Base-by-base conservation (phyloP, 78 protist species). In the Paratrimastix pyriformis region DNA sequence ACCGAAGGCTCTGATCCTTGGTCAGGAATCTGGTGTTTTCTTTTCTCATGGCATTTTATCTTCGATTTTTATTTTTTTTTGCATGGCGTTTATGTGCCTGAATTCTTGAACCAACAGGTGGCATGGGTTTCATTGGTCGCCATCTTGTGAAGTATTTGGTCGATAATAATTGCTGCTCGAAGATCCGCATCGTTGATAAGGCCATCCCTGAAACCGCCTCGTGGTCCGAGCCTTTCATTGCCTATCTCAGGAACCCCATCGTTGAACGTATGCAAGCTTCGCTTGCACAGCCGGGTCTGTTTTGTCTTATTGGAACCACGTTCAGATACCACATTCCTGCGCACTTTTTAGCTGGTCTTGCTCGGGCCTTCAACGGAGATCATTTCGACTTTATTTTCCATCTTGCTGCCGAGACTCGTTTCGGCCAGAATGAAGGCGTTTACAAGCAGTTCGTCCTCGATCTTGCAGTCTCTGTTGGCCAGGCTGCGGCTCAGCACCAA, bases 371-470 rank as follows among this genome's bases (percentile, higher is more conserved):
- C 62, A 32, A 65, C 24, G 83, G 55, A 4, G 83, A 71, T 44
- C 37, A 9, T 29, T 91, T 76, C 81, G 80, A 86, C 69, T 64
- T 50, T 54, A 92, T 94, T 65, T 35, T 94, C 83, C 85, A 91
- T 80, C 69, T 86, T 54, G 96, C 98, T 13, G 94, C 85, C 5
- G 90, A 86, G 80, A 90, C 96, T 44, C 76, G 82, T 76, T 89
- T 75, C 81, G 87, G 93, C 43, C 94, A 87, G 55, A 42, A 60
- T 18, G 88, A 87, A 15, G 80, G 55, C 21, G 83, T 82, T 46
- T 93, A 93, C 87, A 52, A 87, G 8, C 86, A 86, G 59, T 69
- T 72, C 24, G 74, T 89, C 7, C 26, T 44, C 38, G 85, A 74
- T 9, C 68, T 90, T 50, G 29, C 85, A 1, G 58, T n/a, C 9